A percentile compares a stretch with the other conserved stretches of the same genome.
phyloP scores from a whole-genome alignment of 2,329 filamentous ascomycete genomes.

The Acephala macrosclerotiorum region DNA sequence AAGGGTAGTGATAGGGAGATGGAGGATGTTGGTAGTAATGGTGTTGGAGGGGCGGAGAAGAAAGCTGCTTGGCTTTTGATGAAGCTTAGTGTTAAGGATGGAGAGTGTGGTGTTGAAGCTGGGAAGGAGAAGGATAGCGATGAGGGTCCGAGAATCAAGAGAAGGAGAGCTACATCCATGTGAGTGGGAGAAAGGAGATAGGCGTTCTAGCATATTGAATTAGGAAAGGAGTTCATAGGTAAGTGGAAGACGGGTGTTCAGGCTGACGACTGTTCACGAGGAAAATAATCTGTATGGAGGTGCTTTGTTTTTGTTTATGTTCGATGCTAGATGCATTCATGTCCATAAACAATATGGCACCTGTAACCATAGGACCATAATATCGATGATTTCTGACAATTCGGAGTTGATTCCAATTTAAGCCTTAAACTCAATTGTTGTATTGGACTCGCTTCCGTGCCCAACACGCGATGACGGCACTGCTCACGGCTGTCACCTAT shows the following conservation, averaged over 20 bases:
- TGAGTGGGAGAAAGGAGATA: constrained; percentile 16
- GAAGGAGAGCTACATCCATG: constrained; percentile 50
- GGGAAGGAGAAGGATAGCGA: not conserved
- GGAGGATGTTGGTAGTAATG: constrained; percentile 29
- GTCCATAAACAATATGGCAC: constrained; percentile 16
- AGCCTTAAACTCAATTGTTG: not conserved
- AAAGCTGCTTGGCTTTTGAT: constrained; percentile 57
- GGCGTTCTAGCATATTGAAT: constrained; percentile 1
- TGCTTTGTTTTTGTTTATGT: not conserved
- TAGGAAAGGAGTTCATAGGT: not conserved
- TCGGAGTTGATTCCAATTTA: not conserved
- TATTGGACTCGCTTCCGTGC: not conserved
- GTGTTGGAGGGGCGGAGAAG: constrained; percentile 46
- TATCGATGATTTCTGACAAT: constrained; percentile 1
- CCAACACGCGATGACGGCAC: not conserved
- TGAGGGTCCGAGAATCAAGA: constrained; percentile 47
- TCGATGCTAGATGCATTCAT: constrained; percentile 5
- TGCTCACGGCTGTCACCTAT: not conserved
- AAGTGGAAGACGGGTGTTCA: constrained; percentile 2
- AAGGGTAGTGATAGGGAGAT: constrained; percentile 27
- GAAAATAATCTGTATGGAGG: constrained; percentile 9
- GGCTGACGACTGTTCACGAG: not conserved
- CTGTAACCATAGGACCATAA: constrained; percentile 12
- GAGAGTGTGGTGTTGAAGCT: constrained; percentile 13
- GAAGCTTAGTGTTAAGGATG: constrained; percentile 53